Evolutionary conservation across 2,329 filamentous ascomycete species (phyloP).

Genomic region (Botrytis squamosa): DNA sequence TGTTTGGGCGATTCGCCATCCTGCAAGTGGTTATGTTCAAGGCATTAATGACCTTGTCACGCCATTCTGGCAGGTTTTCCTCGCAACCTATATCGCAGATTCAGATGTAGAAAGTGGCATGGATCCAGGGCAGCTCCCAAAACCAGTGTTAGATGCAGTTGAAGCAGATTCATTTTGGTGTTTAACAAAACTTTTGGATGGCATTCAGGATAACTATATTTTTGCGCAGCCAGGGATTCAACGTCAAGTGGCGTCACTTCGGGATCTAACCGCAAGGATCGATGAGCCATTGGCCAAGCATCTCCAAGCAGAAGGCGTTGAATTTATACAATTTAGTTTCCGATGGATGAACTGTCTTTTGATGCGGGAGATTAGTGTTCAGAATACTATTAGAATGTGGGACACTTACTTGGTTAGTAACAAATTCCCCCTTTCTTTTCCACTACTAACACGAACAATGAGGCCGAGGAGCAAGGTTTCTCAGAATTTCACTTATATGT

Average conservation of each 20-base stretch:
- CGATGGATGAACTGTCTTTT: slow-evolving; percentile 99
- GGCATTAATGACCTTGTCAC: slow-evolving; percentile 98
- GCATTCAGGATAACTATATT: slow-evolving; percentile 98
- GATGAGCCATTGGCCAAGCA: slow-evolving; percentile 83
- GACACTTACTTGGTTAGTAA: slow-evolving; percentile 89
- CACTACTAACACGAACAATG: slow-evolving; percentile 5
- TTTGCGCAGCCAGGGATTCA: slow-evolving; percentile 97
- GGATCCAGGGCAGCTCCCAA: slow-evolving; percentile 93
- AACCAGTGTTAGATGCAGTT: slow-evolving; percentile 88
- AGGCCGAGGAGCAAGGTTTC: slow-evolving; percentile 98
- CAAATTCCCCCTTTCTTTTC: background rate
- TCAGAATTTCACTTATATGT: slow-evolving; percentile 98
- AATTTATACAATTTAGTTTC: slow-evolving; percentile 99
- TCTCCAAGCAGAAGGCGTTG: slow-evolving; percentile 84
- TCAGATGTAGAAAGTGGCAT: slow-evolving; percentile 88
- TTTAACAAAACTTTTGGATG: slow-evolving; percentile 93
- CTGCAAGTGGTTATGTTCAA: slow-evolving; percentile 95
- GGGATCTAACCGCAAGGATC: slow-evolving; percentile 88
- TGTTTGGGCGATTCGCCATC: slow-evolving; percentile 95
- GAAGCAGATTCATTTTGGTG: slow-evolving; percentile 99
- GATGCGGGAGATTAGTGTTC: slow-evolving; percentile 96
- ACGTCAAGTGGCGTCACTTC: slow-evolving; percentile 82
- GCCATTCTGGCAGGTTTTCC: slow-evolving; percentile 96
- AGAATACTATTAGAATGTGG: slow-evolving; percentile 98
- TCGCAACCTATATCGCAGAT: slow-evolving; percentile 93